phyloP scores from a whole-genome alignment of 345 rosid species.

The Eutrema yunnanense region DNA sequence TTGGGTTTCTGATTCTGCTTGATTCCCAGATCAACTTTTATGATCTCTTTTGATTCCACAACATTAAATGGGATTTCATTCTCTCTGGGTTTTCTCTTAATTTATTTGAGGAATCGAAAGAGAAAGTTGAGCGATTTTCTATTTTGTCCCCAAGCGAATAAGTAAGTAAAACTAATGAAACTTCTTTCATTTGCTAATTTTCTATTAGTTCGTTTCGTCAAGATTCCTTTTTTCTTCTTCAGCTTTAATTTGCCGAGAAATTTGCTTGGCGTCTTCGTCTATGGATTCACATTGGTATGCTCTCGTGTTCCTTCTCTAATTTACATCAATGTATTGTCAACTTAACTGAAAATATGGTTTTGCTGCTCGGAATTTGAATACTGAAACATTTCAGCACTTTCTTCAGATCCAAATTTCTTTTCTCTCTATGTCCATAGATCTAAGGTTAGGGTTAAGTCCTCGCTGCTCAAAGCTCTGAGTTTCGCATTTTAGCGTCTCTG shows the following conservation, averaged over 20 bases:
- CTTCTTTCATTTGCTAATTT: background rate
- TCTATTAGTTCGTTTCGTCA: background rate
- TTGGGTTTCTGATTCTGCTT: constrained; percentile 24
- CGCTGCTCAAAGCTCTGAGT: background rate
- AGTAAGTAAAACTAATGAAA: constrained; percentile 7
- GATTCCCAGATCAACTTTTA: constrained; percentile 17
- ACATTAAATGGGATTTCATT: background rate
- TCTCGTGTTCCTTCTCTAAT: background rate
- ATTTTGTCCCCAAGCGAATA: background rate
- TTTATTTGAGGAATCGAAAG: constrained; percentile 21
- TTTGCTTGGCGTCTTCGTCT: background rate
- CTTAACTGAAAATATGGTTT: background rate
- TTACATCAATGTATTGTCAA: background rate
- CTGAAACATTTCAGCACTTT: background rate
- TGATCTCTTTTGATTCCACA: constrained; percentile 8
- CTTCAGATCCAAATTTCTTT: constrained; percentile 2
- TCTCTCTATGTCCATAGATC: constrained; percentile 10
- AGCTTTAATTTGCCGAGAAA: background rate
- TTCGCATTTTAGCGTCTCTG: background rate
- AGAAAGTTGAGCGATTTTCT: constrained; percentile 5
- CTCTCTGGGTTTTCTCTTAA: background rate
- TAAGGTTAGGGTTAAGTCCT: background rate
- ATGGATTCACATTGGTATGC: constrained; percentile 30
- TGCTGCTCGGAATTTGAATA: background rate
- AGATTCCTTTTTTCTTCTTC: background rate